Conservation (phyloP, 1,284 basidiomycete species). For the Puccinia hordei region DNA sequence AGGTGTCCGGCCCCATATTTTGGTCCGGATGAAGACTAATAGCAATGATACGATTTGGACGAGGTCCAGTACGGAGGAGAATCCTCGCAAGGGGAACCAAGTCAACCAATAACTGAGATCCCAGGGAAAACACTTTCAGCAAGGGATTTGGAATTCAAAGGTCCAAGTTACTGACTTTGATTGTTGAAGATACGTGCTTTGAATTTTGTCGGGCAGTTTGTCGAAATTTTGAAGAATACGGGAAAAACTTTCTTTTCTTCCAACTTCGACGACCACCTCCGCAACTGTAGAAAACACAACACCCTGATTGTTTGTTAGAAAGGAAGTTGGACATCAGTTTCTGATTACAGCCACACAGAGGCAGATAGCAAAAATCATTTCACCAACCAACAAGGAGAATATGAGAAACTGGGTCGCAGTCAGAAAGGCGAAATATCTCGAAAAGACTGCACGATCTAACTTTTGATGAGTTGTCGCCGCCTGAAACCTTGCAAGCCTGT, state of each 20-base stretch:
- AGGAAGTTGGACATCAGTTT: neutral
- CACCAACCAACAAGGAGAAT: constrained; percentile 84
- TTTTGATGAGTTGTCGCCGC: constrained; percentile 67
- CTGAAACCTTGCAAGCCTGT: constrained; percentile 50
- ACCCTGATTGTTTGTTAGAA: constrained; percentile 13
- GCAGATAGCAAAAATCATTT: constrained; percentile 64
- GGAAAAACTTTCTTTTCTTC: constrained; percentile 68
- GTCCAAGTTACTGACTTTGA: constrained; percentile 49
- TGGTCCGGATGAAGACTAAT: constrained; percentile 79
- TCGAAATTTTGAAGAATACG: constrained; percentile 65
- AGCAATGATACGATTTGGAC: constrained; percentile 91
- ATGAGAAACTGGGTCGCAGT: constrained; percentile 85
- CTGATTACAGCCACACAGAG: neutral
- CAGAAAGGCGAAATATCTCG: constrained; percentile 87
- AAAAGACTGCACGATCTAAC: constrained; percentile 82
- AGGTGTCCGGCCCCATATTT: constrained; percentile 88
- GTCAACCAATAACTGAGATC: constrained; percentile 89
- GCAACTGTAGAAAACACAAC: constrained; percentile 63
- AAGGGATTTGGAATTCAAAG: constrained; percentile 65
- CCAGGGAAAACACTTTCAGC: constrained; percentile 68
- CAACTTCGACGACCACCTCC: constrained; percentile 70
- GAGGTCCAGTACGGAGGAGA: constrained; percentile 89
- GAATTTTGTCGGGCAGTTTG: constrained; percentile 51
- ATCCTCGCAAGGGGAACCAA: constrained; percentile 91
- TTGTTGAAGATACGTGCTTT: constrained; percentile 51